Base-by-base conservation (phyloP, 2,329 filamentous ascomycete species). In the Blastomyces gilchristii region DNA sequence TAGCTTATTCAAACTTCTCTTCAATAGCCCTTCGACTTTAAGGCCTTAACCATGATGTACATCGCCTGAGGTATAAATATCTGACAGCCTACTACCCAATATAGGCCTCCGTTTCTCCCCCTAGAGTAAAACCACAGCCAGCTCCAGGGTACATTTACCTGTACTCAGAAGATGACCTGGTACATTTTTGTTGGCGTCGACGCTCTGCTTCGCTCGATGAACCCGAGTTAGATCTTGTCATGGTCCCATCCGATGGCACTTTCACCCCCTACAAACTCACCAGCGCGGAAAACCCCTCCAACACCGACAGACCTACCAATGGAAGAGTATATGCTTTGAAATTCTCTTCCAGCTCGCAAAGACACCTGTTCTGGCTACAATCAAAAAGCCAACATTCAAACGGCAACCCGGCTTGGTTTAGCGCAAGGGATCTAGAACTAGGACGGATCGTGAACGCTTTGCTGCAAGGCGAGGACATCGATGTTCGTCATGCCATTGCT, bases 181-280 rank as follows among this genome's bases (percentile, higher is more conserved):
- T 96, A 65, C 92, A 97, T 80, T 96, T 99, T 79, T 97, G 92
- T 84, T 99, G 95, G 95, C 88, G 92, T 68, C 87, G 90, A 71
- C 88, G 94, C 68, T 83, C 81, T 68, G 84, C 85, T 64, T 80
- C 87, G 28, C 77, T 90, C 68, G 84, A 88, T 66, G 79, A 89
- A 64, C 88, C 92, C 63, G 88, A 94, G 65, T 79, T 96, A 66
- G 92, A 99, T 74, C 84, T 99, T 47, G 85, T 97, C 70, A 97
- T 97, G 90, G 87, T 99, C 61, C 93, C 94, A 28, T 83, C 84
- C 62, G 95, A 99, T 75, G 90, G 89, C 69, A 87, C 85, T 71
- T 99, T 99, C 77, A 81, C 86, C 14, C 91, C 92, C 8, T 94
- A 96, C 78, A 84, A 89, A 67, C 78, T 80, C 63, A 82, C 80